These are phyloP conservation scores for Saxophila tyrrhenica DNA, from an alignment of 495 filamentous ascomycete genomes.

Conservation along the genomic window DNA sequence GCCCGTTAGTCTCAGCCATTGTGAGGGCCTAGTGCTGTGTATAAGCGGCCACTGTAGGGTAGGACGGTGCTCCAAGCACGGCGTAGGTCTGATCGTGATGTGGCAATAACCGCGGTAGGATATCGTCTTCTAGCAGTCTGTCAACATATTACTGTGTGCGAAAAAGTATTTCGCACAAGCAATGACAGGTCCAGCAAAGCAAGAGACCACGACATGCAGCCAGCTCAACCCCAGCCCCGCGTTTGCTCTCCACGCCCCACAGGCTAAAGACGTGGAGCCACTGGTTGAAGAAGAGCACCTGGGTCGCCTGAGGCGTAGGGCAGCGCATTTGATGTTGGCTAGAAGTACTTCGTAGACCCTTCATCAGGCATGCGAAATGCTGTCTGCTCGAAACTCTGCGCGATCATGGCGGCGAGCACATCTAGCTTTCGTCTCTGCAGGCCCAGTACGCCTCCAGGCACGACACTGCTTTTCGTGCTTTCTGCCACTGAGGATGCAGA, in stretches of 20 bases:
- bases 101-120: too few species aligned
- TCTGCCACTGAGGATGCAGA: conserved; percentile 13
- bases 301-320: too few species aligned
- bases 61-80: too few species aligned
- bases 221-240: not conserved
- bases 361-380: conserved; percentile 33
- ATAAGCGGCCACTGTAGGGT: too few species aligned
- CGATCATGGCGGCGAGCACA: conserved; percentile 26
- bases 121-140: too few species aligned
- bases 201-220: not conserved
- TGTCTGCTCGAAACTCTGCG: conserved; percentile 23
- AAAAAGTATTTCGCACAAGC: not conserved
- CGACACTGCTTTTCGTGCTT: conserved; percentile 24
- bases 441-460: conserved; percentile 20
- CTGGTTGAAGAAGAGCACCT: not conserved
- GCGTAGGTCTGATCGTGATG: too few species aligned
- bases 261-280: not conserved
- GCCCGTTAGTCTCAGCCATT: not conserved
- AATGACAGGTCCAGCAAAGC: not conserved
- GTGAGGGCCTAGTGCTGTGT: not conserved
- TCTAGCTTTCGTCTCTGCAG: conserved; percentile 33
- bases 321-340: too few species aligned
- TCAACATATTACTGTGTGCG: not conserved
- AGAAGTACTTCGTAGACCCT: conserved; percentile 4
- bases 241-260: not conserved